Evolutionary conservation across 2,329 filamentous ascomycete species (phyloP), one percentile per base, ranked within the genome.

Genomic region (Pseudopithomyces maydicus): DNA sequence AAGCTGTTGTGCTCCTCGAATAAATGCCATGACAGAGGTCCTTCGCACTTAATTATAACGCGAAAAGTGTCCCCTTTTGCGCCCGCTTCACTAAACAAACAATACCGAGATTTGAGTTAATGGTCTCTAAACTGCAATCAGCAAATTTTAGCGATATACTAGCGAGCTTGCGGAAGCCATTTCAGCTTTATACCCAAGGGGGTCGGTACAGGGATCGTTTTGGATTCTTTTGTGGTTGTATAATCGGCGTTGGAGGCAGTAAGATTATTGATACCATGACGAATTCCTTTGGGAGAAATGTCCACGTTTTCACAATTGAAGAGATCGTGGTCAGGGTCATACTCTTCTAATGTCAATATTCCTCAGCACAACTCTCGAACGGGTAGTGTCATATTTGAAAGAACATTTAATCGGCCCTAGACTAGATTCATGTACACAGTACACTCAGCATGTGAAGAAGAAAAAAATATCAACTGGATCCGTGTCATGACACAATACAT

Each of bases 201-300:
- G n/a, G 29, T 22, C 20, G 39, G 20, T 39, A 29, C 35, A 50
- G 22, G 39, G 14, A 41, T 33, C 15, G n/a, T 17, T 32, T 8
- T 2, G 14, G 20, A 41, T 12, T 32, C 19, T n/a, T 17, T 22
- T 22, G 6, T 11, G 15, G n/a, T 17, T 41, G 35, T 29, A 50
- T 20, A 50, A n/a, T 39, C 47, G 47, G 35, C 44, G 44, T 47
- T 47, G 29, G 29, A 22, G 44, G 44, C 35, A 32, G 6, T 29
- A 11, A 17, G 23, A 50, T 29, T 20, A 29, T 29, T 49, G 35
- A 50, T 50, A 50, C 47, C 47, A 50, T 50, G 39, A 50, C 35
- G 47, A 50, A 50, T 50, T 39, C 29, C 47, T 22, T 50, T 50
- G 20, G 39, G 15, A 14, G 35, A 39, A 2, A 38, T 36, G 19